Base-by-base conservation (phyloP, 116 monocot genomes). In the Papilionanthe hybrid region DNA sequence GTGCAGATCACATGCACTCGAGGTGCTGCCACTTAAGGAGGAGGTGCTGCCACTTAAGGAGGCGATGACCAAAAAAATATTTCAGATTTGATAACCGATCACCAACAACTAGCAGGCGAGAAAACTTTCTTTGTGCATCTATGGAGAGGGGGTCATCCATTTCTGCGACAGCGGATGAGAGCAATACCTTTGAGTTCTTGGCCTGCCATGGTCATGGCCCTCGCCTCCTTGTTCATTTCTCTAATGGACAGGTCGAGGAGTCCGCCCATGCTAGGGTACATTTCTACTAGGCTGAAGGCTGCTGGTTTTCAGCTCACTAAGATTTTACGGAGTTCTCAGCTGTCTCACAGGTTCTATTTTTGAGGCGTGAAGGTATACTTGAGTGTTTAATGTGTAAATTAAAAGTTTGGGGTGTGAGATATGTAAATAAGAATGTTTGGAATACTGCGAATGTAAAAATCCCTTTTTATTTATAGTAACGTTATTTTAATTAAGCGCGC, bases 21-120 rank as follows among this genome's bases (percentile, higher is more conserved):
- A 91, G 82, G 91, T 91, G 79, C 63, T 82, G 22, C 87, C 66
- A 71, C 79, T 95, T 5, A 92, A 83, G 76, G 95, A 92, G 60
- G 95, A 91, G 82, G 91, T 91, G 79, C 63, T 82, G 22, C 87
- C 66, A 71, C 79, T 95, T 5, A 92, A 83, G 76, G 95, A 92
- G 60, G 95, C 92, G 22, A 91, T 95, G 95, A 95, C 92, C 25
- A 95, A 95, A 85, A 81, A 87, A 80, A 87, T 95, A 13, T 95
- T 87, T 82, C 87, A 89, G 82, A 84, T 95, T 78, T 79, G 75
- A 22, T 95, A 91, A 92, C 83, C 77, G 1, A 72, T 85, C 27
- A 47, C 37, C 19, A 73, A 55, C 19, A 77, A 18, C 42, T 44
- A 47, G 15, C 27, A 30, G 77, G 15, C 4, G 56, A 19, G 89